These are phyloP conservation scores for Cinnamomum micranthum DNA, from an alignment of 164 flowering plant species.

Conservation along the genomic window DNA sequence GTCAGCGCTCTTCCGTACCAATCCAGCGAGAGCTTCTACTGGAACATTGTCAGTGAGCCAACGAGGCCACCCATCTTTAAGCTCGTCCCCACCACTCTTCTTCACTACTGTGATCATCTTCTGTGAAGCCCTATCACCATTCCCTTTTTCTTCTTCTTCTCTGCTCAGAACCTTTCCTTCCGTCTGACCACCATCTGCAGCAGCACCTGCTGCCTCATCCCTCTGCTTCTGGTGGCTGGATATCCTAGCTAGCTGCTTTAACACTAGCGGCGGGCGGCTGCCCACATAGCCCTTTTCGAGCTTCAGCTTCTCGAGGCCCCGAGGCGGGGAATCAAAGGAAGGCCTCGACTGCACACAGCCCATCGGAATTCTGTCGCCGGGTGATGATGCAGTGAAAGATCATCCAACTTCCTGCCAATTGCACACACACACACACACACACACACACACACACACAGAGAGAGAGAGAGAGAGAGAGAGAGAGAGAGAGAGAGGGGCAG, in stretches of 20 bases:
- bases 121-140: constrained; percentile 4
- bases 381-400: background rate
- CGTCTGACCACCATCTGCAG: background rate
- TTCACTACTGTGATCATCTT: background rate
- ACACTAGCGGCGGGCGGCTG: constrained; percentile 13
- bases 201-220: background rate
- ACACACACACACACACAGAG: too few relatives aligned
- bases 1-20: constrained; percentile 62
- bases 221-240: background rate
- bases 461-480: background rate
- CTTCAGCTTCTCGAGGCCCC: constrained; percentile 38
- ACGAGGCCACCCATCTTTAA: constrained; percentile 63
- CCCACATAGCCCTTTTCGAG: constrained; percentile 39
- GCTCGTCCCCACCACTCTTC: constrained; percentile 23
- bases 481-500: background rate
- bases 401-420: background rate
- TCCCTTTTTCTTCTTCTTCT: constrained; percentile 10
- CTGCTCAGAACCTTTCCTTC: background rate
- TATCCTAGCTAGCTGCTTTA: constrained; percentile 20
- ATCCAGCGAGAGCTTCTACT: constrained; percentile 41
- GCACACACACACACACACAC: too few relatives aligned
- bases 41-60: constrained; percentile 66
- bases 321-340: constrained; percentile 29
- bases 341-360: constrained; percentile 47
- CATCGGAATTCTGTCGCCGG: constrained; percentile 17